Evolutionary conservation across 2,329 filamentous ascomycete species (phyloP).

Genomic region (Aspergillus sp.): DNA sequence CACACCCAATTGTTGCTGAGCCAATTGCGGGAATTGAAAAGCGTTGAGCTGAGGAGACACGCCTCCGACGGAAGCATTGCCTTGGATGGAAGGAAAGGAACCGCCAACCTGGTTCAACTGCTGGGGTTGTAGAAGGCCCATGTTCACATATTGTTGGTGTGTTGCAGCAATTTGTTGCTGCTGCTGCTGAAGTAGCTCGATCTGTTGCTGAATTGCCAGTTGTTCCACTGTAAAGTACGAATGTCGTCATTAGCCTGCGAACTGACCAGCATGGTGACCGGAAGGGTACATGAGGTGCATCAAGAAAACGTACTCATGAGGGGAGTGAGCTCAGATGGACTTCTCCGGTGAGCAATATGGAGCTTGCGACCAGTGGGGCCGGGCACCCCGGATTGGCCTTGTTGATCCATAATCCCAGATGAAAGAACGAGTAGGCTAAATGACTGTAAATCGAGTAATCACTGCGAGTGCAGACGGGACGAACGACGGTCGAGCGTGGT

Average conservation of each 20-base stretch:
- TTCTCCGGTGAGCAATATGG: constrained; percentile 94
- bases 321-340: constrained; percentile 93
- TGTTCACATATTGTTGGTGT: constrained; percentile 95
- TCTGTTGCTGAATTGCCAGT: constrained; percentile 95
- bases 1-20: constrained; percentile 62
- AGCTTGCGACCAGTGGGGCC: constrained; percentile 82
- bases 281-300: constrained; percentile 31
- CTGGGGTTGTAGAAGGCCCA: constrained; percentile 85
- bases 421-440: constrained; percentile 11
- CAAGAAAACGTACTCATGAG: constrained; percentile 76
- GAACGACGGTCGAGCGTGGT: constrained; percentile 17
- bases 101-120: constrained; percentile 67
- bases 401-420: constrained; percentile 55
- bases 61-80: constrained; percentile 61
- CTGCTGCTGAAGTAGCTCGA: constrained; percentile 93
- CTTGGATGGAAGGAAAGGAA: constrained; percentile 68
- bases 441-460: constrained; percentile 14
- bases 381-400: constrained; percentile 49
- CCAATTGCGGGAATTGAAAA: constrained; percentile 83
- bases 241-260: no score
- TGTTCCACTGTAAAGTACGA: constrained; percentile 67
- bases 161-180: constrained; percentile 96
- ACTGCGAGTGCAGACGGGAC: constrained; percentile 10
- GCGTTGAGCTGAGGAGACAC: constrained; percentile 67
- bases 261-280: constrained; percentile 21